These are phyloP conservation scores for Acanthamoeba royreba DNA, from an alignment of 208 protist genomes.

Conservation along the genomic window DNA sequence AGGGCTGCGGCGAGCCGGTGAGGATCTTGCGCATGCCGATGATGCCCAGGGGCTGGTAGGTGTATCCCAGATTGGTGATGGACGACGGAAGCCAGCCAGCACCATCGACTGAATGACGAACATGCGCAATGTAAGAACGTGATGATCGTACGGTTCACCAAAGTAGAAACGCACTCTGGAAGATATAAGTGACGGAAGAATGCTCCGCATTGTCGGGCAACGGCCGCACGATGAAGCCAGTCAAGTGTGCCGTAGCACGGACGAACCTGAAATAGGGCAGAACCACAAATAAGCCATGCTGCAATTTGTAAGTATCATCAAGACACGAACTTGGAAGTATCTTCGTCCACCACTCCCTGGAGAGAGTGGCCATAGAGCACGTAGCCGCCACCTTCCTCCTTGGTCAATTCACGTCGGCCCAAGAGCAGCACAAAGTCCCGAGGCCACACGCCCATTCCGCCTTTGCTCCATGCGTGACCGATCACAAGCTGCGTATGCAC, in stretches of 20 bases:
- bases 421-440: neutral
- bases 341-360: neutral
- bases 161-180: neutral
- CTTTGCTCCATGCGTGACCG: neutral
- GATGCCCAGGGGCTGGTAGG: slow-evolving; percentile 24
- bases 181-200: neutral
- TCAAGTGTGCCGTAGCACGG: neutral
- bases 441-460: neutral
- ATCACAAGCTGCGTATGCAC: neutral
- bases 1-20: neutral
- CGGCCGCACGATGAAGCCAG: neutral
- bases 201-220: neutral
- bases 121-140: neutral
- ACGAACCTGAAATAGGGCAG: neutral
- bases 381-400: neutral
- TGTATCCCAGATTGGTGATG: neutral
- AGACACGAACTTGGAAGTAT: neutral
- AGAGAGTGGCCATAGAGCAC: neutral
- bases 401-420: neutral
- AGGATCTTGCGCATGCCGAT: neutral
- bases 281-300: too few relatives aligned
- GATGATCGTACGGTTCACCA: neutral
- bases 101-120: neutral
- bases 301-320: too few relatives aligned
- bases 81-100: neutral